A percentile compares a stretch with the other conserved stretches of the same genome.
phyloP scores from a whole-genome alignment of 768 basidiomycete species.

The Xanthoconium stramineum region DNA sequence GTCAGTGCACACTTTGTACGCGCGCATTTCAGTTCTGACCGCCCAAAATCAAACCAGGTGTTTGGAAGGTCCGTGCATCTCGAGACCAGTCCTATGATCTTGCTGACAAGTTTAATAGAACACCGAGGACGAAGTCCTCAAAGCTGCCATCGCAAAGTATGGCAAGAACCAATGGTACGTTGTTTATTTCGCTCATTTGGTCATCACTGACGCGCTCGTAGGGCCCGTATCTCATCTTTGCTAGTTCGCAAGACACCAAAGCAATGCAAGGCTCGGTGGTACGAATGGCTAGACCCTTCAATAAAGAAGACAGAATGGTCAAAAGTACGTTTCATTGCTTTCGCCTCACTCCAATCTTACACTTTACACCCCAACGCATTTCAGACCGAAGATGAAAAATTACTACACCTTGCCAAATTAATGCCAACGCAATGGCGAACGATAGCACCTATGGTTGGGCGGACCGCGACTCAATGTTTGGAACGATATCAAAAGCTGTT shows the following conservation, averaged over 20 bases:
- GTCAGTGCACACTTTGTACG: conserved; percentile 34
- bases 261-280: conserved; percentile 99
- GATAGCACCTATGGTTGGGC: conserved; percentile 96
- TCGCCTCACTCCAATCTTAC: neutral
- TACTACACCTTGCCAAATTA: conserved; percentile 93
- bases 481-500: conserved; percentile 97
- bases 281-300: conserved; percentile 98
- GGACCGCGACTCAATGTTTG: conserved; percentile 95
- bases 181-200: neutral
- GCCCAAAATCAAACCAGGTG: conserved; percentile 40
- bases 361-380: neutral
- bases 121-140: conserved; percentile 97
- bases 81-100: neutral
- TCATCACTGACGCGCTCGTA: conserved; percentile 25
- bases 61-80: conserved; percentile 66
- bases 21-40: conserved; percentile 1
- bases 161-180: conserved; percentile 91
- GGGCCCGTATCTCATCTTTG: conserved; percentile 97
- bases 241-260: conserved; percentile 98
- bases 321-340: conserved; percentile 52
- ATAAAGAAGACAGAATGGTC: conserved; percentile 99
- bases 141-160: conserved; percentile 97
- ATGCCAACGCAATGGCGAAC: conserved; percentile 99
- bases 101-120: conserved; percentile 47
- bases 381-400: conserved; percentile 96